Conservation (phyloP, 2,329 filamentous ascomycete species). For the Bipolaris cookei region DNA sequence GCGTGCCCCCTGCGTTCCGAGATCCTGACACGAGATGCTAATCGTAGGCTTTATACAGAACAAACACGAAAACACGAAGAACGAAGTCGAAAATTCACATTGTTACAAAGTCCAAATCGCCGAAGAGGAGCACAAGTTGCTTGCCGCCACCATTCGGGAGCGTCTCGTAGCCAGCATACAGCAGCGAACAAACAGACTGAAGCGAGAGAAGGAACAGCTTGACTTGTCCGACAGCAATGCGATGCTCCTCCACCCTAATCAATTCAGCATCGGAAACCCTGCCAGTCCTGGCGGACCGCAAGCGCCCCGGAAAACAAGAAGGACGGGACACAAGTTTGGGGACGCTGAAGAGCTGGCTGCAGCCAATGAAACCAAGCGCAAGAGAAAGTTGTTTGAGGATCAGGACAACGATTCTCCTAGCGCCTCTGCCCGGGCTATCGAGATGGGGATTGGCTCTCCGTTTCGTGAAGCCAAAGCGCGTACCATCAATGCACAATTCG, state of each 20-base stretch:
- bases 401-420: constrained; percentile 66
- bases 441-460: constrained; percentile 57
- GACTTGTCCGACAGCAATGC: constrained; percentile 71
- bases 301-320: constrained; percentile 67
- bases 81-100: constrained; percentile 63
- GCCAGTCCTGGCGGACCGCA: constrained; percentile 66
- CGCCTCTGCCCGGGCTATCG: constrained; percentile 55
- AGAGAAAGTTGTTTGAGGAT: constrained; percentile 63
- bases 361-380: constrained; percentile 60
- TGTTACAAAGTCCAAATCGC: constrained; percentile 67
- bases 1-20: constrained; percentile 48
- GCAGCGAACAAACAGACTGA: constrained; percentile 62
- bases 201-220: constrained; percentile 70
- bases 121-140: constrained; percentile 66
- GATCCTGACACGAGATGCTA: constrained; percentile 14
- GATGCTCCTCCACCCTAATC: constrained; percentile 68
- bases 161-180: constrained; percentile 65
- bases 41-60: constrained; percentile 52
- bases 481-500: constrained; percentile 61
- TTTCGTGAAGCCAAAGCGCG: constrained; percentile 61
- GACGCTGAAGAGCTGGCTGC: constrained; percentile 57
- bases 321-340: constrained; percentile 63
- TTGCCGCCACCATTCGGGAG: constrained; percentile 66
- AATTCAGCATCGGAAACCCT: constrained; percentile 70
- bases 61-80: constrained; percentile 62